These are phyloP conservation scores for Leccinum solheimii DNA, from an alignment of 1,284 basidiomycete species.

Conservation along the genomic window DNA sequence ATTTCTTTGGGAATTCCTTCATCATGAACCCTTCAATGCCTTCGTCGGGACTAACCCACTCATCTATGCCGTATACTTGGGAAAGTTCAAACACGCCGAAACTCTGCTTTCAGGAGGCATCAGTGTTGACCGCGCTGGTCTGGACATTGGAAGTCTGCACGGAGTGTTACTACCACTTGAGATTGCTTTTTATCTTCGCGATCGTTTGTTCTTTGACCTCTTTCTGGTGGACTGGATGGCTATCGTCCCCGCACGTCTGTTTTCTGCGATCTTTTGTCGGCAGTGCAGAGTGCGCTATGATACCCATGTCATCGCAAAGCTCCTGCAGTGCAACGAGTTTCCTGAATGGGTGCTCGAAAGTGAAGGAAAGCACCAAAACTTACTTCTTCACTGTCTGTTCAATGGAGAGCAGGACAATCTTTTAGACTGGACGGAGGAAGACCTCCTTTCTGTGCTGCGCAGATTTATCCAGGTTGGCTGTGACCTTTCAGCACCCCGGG, in stretches of 20 bases:
- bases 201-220: not conserved
- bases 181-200: not conserved
- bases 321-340: conserved; percentile 5
- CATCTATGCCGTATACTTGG: conserved; percentile 3
- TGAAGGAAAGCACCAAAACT: not conserved
- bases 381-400: not conserved
- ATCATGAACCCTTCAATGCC: not conserved
- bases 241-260: not conserved
- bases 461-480: conserved; percentile 3
- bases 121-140: not conserved
- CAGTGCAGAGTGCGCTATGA: not conserved
- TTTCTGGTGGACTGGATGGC: conserved; percentile 1
- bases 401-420: not conserved
- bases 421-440: not conserved
- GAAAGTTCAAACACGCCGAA: conserved; percentile 2
- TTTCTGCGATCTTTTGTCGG: not conserved
- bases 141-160: not conserved
- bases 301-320: not conserved
- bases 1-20: not conserved
- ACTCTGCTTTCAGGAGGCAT: not conserved
- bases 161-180: not conserved
- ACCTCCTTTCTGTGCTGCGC: not conserved
- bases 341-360: conserved; percentile 1
- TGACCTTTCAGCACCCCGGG: not conserved
- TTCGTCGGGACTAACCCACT: conserved; percentile 2